Percentiles rank a stretch among this genome's conserved stretches.
These are phyloP conservation scores for Phialophora verrucosa DNA, from an alignment of 2,329 filamentous ascomycete genomes.

Conservation along the genomic window DNA sequence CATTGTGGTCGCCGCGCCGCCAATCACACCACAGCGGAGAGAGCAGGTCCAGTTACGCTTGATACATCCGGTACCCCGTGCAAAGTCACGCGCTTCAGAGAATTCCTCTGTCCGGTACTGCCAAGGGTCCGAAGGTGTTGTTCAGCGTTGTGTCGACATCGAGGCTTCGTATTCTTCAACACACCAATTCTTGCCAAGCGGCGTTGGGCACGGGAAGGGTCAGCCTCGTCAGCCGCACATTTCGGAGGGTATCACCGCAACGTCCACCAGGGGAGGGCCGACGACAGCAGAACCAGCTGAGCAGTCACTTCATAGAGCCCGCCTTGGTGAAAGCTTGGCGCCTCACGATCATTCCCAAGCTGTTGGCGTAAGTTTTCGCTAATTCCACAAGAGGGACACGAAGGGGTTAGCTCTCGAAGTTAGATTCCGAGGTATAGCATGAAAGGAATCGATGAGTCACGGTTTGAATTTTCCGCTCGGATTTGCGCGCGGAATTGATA, in stretches of 20 bases:
- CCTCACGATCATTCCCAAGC: background rate
- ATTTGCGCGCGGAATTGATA: too few species aligned
- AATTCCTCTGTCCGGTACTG: background rate
- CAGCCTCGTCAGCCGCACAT: conserved; percentile 5
- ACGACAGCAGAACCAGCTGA: background rate
- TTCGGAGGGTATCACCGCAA: background rate
- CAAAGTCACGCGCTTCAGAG: conserved; percentile 2
- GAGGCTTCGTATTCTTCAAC: background rate
- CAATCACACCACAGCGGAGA: background rate
- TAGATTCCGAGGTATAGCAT: background rate
- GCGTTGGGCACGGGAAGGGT: background rate
- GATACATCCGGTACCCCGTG: background rate
- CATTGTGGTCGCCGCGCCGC: background rate
- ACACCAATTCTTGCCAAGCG: conserved; percentile 3
- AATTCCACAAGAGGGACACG: background rate
- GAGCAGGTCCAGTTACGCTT: background rate
- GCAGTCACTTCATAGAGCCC: background rate
- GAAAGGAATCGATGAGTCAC: background rate
- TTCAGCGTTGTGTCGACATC: background rate
- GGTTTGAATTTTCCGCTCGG: background rate
- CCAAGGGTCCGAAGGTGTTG: background rate
- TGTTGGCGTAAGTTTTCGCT: background rate
- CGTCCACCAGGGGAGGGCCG: background rate
- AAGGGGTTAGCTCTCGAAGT: background rate
- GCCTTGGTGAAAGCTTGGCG: background rate